A percentile compares a stretch with the other conserved stretches of the same genome.
Conservation (phyloP, 2,329 filamentous ascomycete species). For the Claviceps citrina region DNA sequence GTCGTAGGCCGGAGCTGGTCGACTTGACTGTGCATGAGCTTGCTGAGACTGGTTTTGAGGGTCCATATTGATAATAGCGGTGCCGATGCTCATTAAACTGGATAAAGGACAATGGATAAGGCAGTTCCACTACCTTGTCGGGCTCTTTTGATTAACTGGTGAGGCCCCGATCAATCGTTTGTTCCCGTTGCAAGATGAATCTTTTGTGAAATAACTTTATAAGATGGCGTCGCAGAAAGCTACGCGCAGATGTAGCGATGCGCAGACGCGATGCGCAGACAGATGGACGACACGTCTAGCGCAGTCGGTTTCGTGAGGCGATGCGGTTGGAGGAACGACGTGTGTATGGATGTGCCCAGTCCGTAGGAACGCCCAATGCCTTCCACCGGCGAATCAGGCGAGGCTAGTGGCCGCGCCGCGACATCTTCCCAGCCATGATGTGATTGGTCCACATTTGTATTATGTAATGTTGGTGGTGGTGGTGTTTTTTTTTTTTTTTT, state of each 20-base stretch:
- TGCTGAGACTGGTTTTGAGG: conserved; percentile 31
- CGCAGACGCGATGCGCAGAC: too few species aligned
- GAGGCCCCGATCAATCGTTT: not conserved
- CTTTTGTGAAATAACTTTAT: too few species aligned
- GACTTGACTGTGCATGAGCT: conserved; percentile 40
- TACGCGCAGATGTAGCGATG: not conserved
- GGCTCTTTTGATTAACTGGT: not conserved
- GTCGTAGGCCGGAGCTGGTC: conserved; percentile 54
- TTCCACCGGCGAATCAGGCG: not conserved
- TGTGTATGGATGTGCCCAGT: not conserved
- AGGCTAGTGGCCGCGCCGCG: not conserved
- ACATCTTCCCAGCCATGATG: not conserved
- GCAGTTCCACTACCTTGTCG: not conserved
- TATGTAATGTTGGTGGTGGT: not conserved
- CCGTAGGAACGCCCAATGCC: not conserved
- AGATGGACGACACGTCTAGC: not conserved
- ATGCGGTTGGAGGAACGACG: conserved; percentile 1
- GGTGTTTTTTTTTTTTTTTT: too few species aligned
- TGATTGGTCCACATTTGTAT: not conserved
- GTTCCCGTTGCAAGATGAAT: not conserved
- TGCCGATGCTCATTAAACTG: not conserved
- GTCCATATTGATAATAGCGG: conserved; percentile 18
- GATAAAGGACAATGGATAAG: not conserved
- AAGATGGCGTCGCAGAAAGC: not conserved
- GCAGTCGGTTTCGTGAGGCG: not conserved